These are phyloP conservation scores for Sugiyamaella neomexicana DNA, from an alignment of 1,139 yeast species.

Conservation along the genomic window DNA sequence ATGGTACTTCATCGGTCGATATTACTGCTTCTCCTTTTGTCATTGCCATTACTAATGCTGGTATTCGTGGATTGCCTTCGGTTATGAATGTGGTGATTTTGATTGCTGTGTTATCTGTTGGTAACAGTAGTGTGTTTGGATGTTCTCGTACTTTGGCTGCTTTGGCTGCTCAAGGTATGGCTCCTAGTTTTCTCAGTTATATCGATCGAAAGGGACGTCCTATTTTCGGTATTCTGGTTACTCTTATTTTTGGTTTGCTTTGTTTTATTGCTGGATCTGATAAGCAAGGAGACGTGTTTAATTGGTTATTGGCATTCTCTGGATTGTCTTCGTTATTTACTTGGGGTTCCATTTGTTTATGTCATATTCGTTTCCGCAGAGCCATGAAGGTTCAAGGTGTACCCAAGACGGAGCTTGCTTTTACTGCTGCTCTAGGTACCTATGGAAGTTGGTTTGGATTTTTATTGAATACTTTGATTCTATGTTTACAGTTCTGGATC, in stretches of 20 bases:
- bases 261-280: constrained; percentile 70
- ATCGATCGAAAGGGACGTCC: constrained; percentile 78
- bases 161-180: constrained; percentile 76
- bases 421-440: constrained; percentile 65
- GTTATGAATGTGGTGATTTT: constrained; percentile 72
- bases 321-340: constrained; percentile 83
- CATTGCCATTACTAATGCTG: constrained; percentile 59
- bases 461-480: constrained; percentile 58
- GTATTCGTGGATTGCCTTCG: constrained; percentile 62
- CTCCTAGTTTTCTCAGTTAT: constrained; percentile 71
- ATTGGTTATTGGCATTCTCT: constrained; percentile 80
- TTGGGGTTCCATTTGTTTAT: constrained; percentile 75
- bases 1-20: constrained; percentile 46
- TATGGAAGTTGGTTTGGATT: constrained; percentile 70
- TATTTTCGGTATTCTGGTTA: constrained; percentile 58
- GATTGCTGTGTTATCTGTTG: constrained; percentile 67
- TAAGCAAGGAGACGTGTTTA: constrained; percentile 63
- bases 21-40: constrained; percentile 73
- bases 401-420: constrained; percentile 64
- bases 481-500: constrained; percentile 80
- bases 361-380: constrained; percentile 75
- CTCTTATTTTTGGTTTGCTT: constrained; percentile 62
- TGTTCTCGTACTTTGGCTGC: constrained; percentile 82
- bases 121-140: constrained; percentile 74
- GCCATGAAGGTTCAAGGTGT: constrained; percentile 70